Base-by-base conservation (phyloP, 225 moss, liverwort and hornwort genomes). In the Lunularia cruciata region DNA sequence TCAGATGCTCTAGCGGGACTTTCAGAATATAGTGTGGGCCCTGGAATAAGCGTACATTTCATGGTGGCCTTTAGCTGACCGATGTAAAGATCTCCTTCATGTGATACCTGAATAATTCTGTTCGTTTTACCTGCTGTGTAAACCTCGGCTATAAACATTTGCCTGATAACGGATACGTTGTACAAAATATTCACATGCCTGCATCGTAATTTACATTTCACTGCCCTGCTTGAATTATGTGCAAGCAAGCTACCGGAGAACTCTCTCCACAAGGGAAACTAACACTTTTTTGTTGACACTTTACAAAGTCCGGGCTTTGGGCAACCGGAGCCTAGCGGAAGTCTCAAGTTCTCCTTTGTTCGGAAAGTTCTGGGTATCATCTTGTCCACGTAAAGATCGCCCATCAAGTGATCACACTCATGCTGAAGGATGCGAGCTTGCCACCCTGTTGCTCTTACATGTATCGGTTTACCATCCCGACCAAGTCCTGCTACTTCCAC, bases 371-470 rank as follows among this genome's bases (percentile, higher is more conserved):
- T 82, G 30, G 88, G 78, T 47, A 92, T 81, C 95, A 95, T 95
- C 49, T 78, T 83, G 69, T 95, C 95, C 63, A 92, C 92, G 47
- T 95, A 95, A 55, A 95, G 72, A 32, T 72, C 70, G 1, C 95
- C 95, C 8, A 77, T 68, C 63, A 95, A 79, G 67, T 95, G 95
- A 55, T 95, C 95, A 7, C 68, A 88, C 70, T 95, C 95, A 7
- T 95, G 95, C 68, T 95, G 95, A 7, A 95, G 73, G 54, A 95
- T 95, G 33, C 95, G 90, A 52, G 95, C 95, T 65, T 95, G 86
- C 95, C 95, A 95, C 20, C 95, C 95, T 36, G 47, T 79, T 5
- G 95, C 92, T 45, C 86, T 79, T 27, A 90, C 84, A 62, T 59
- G 56, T 48, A 95, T 42, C 0, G 90, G 85, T 39, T 65, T 83